These are phyloP conservation scores for Stramenopiles sp. DNA, from an alignment of 352 stramenopile genomes.

Conservation along the genomic window DNA sequence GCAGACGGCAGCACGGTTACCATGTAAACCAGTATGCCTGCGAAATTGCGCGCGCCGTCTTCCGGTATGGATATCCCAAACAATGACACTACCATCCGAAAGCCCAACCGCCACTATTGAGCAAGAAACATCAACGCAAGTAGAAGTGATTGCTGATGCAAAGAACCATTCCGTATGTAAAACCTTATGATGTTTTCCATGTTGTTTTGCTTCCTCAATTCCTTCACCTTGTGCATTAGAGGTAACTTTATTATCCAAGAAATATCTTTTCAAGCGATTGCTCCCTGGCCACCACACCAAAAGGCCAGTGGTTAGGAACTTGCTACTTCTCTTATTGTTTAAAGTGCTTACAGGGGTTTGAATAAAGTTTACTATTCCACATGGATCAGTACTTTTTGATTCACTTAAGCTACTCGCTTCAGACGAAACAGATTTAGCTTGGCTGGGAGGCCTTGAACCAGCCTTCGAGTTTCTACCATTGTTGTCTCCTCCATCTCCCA, in stretches of 20 bases:
- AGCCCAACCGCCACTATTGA: neutral
- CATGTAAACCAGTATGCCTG: neutral
- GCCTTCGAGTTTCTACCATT: too few relatives aligned
- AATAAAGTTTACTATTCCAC: neutral
- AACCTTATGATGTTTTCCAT: neutral
- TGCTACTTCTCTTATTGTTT: neutral
- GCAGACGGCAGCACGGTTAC: neutral
- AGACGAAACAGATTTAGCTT: neutral
- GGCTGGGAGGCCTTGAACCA: neutral
- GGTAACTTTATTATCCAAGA: neutral
- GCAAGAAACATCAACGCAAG: constrained; percentile 2
- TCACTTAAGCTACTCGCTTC: neutral
- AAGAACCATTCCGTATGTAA: constrained; percentile 5
- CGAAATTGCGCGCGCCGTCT: neutral
- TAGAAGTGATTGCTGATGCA: neutral
- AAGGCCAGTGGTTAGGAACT: neutral
- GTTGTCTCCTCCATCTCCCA: neutral
- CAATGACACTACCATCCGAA: constrained; percentile 1
- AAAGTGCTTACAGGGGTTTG: neutral
- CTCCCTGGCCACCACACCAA: constrained; percentile 8
- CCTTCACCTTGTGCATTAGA: neutral
- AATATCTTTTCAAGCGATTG: constrained; percentile 6
- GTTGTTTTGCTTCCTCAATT: neutral
- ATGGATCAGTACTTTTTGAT: neutral
- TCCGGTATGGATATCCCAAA: neutral